Evolutionary conservation across 1,139 yeast genomes (phyloP).

Genomic region (Suhomyces wounanorum): DNA sequence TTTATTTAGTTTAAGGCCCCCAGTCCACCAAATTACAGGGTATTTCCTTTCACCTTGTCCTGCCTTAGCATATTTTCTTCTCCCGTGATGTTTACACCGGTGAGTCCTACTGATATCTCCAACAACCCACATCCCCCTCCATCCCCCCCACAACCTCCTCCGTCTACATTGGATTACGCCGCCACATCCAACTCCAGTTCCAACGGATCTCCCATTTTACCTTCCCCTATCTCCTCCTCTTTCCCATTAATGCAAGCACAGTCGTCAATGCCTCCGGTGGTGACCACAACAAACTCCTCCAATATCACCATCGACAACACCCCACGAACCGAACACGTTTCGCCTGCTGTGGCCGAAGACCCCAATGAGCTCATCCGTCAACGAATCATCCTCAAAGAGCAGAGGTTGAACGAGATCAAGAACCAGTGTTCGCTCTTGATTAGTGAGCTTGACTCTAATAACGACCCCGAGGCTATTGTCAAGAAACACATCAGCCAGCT

Average conservation of each 20-base stretch:
- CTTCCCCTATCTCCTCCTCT: constrained; percentile 9
- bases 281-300: constrained; percentile 1
- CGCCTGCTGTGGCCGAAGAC: constrained; percentile 6
- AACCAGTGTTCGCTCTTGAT: constrained; percentile 38
- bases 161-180: neutral
- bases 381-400: constrained; percentile 22
- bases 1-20: neutral
- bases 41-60: neutral
- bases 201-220: constrained; percentile 3
- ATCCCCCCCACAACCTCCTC: constrained; percentile 12
- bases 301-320: constrained; percentile 13
- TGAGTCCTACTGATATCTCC: constrained; percentile 11
- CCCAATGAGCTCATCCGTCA: constrained; percentile 13
- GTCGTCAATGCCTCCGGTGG: constrained; percentile 2
- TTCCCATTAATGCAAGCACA: constrained; percentile 5
- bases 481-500: constrained; percentile 46
- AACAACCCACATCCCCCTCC: constrained; percentile 14
- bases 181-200: neutral
- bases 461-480: constrained; percentile 31
- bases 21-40: neutral
- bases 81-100: constrained; percentile 10
- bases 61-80: neutral
- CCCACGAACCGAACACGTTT: constrained; percentile 10
- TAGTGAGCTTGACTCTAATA: constrained; percentile 32
- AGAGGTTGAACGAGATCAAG: constrained; percentile 35